Evolutionary conservation across 495 filamentous ascomycete species (phyloP), one percentile per base, ranked within the genome.

Genomic region (Xylaria nigripes): DNA sequence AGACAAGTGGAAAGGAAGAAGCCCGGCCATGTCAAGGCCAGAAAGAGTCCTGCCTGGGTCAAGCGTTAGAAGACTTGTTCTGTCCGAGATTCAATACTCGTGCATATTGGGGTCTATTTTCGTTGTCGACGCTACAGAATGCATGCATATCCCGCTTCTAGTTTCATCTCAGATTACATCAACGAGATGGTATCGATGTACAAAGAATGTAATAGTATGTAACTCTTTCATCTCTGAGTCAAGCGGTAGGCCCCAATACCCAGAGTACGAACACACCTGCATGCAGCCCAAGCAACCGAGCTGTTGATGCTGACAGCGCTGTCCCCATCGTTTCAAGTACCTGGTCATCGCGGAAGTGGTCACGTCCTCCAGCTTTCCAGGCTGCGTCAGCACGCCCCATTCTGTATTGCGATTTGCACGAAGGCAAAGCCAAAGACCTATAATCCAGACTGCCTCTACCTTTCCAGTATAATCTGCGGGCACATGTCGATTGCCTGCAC

Each of bases 21-120:
- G 82, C 81, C 90, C 22, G 93, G 93, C 60, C 85, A 87, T 59
- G 68, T 95, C 69, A 97, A 97, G 77, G 92, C 93, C 40, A 86
- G 93, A 72, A 99, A 99, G 81, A 93, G 89, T 85, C 94, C 91
- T 51, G 78, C 94, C 58, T 99, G 93, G 93, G 92, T 97, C 75
- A 96, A 96, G 82, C 77, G 83, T 73, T 86, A 83, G 61, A 50
- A 46, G 30, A 18, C 9, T 30, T 45, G 38, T 23, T 30, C 8
- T 36, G 32, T 36, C 32, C 40, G 27, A n/a, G 23, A 21, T 13
- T 22, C 30, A 27, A 38, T 27, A 15, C 40, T 36, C 40, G 30
- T 54, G 23, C 36, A 16, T 40, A 10, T 16, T 21, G 41, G 38
- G 44, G 30, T 32, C 40, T 30, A 18, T 36, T 18, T 44, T 56